Evolutionary conservation across 1,139 yeast genomes (phyloP).

Genomic region (Scheffersomyces titani): DNA sequence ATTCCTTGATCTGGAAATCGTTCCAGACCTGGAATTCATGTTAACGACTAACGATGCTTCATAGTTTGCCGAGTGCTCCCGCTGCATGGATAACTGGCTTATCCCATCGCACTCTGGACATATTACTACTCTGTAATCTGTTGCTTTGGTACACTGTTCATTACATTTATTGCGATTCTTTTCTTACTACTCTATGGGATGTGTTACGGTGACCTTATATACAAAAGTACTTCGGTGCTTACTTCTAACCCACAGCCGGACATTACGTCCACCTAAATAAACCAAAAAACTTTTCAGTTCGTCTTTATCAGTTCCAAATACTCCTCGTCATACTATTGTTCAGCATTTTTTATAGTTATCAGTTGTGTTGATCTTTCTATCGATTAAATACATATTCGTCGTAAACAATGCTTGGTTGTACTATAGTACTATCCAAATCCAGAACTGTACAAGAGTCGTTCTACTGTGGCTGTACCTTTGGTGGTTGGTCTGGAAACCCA

Average conservation of each 20-base stretch:
- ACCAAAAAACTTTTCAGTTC: background rate
- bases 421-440: no score
- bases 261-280: background rate
- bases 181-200: background rate
- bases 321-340: background rate
- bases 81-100: background rate
- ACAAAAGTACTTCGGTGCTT: background rate
- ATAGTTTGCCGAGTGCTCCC: background rate
- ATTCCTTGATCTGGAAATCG: constrained; percentile 3
- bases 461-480: background rate
- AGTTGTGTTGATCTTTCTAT: background rate
- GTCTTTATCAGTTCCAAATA: background rate
- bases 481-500: background rate
- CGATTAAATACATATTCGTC: background rate
- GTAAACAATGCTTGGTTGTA: background rate
- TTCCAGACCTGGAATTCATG: background rate
- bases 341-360: background rate
- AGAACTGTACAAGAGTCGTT: no score
- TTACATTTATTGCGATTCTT: background rate
- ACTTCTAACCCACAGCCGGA: background rate
- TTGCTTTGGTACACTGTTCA: background rate
- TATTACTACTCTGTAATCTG: background rate
- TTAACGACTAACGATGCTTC: background rate
- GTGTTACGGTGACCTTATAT: background rate
- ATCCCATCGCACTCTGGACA: background rate